Base-by-base conservation (phyloP, 306 rosid genomes). In the Luffa acutangula region DNA sequence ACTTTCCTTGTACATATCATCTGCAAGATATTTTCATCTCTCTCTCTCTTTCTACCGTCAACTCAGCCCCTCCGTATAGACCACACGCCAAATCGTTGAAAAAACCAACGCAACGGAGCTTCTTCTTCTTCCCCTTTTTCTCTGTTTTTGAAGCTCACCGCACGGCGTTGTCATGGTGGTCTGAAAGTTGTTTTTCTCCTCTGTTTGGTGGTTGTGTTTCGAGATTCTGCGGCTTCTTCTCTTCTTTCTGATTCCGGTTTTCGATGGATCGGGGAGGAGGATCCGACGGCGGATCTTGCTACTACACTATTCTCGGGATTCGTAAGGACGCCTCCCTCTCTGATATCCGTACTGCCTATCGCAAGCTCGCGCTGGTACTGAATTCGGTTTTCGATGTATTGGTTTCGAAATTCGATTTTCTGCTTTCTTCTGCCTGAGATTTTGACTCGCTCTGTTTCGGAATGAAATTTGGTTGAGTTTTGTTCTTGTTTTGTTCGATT, bases 261-360 rank as follows among this genome's bases (percentile, higher is more conserved):
- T 65, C 21, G 53, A 96, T 95, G 97, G 97, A 91, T 88, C 89
- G 91, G 65, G 92, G 86, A 77, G 97, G 91, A 88, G 93, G 90
- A 81, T 90, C 93, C 91, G 78, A 31, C 62, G 90, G 64, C 76
- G 91, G 96, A 84, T 89, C 98, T 84, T 87, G 89, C 89, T 96
- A 91, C 86, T 96, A 93, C 81, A 48, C 99, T 62, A 81, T 96
- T 53, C 93, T 96, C 4, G 98, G 96, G 60, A 93, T 93, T 83
- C 89, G 89, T 59, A 87, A 82, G 81, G 94, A 93, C 39, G 93
- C 98, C 80, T 96, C 99, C 86, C 84, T 80, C 91, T 90, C 96
- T 34, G 99, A 93, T 72, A 79, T 96, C 62, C 98, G 98, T 81
- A 64, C 93, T 7, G 98, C 99, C 2, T 96, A 96, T 73, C 96